Conservation (phyloP, 495 filamentous ascomycete species). For the Aspergillus olivimuriae region DNA sequence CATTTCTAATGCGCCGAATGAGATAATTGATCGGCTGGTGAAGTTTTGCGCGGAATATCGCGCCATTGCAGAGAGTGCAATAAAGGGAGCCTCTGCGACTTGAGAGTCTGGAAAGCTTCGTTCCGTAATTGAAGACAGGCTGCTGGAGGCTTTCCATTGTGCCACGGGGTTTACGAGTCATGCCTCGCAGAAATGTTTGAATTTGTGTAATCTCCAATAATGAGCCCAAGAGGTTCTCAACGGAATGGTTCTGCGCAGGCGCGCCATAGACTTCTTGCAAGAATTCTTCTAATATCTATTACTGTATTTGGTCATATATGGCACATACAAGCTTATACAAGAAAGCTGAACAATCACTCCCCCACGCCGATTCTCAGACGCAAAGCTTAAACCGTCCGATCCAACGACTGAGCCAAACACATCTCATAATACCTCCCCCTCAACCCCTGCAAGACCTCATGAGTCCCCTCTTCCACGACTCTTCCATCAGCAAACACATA, state of each 20-base stretch:
- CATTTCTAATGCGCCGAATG: conserved; percentile 2
- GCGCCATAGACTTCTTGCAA: no score
- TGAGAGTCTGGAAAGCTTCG: no score
- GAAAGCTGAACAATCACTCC: neutral
- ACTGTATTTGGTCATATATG: no score
- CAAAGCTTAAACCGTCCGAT: neutral
- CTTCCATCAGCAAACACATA: conserved; percentile 61
- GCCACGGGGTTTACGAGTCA: no score
- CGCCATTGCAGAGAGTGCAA: conserved; percentile 7
- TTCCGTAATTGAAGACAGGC: no score
- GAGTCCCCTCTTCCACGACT: conserved; percentile 57
- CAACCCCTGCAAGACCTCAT: conserved; percentile 49
- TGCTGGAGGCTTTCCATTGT: no score
- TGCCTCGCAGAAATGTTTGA: no score
- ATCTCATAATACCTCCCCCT: conserved; percentile 54
- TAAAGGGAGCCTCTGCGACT: conserved; percentile 2
- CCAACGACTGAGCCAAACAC: conserved; percentile 7
- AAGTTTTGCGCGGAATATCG: conserved; percentile 14
- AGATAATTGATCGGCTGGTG: conserved; percentile 6
- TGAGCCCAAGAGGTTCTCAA: no score
- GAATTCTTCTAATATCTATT: no score
- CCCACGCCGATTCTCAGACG: no score
- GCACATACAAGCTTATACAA: neutral
- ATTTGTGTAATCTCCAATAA: no score
- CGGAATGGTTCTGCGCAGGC: no score